Evolutionary conservation across 2,329 filamentous ascomycete species (phyloP), one percentile per base, ranked within the genome.

Genomic region (Cordyceps javanica): DNA sequence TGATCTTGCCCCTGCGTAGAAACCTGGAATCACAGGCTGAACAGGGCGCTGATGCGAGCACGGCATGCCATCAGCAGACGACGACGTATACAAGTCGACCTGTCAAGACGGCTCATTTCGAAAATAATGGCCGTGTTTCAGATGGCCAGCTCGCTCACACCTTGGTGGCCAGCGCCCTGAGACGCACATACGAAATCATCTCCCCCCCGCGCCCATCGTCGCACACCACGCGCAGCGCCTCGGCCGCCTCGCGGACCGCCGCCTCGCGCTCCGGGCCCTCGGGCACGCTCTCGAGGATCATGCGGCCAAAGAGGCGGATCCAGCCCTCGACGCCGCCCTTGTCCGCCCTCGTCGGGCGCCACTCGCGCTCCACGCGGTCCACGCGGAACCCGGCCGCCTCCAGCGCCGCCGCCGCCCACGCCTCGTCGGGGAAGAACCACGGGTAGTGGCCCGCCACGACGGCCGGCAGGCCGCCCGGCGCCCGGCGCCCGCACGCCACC

Each of bases 341-440:
- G 60, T 79, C 81, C n/a, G 77, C 75, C 23, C 71, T 74, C 26
- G 86, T 90, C 26, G 85, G 83, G 53, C 87, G 71, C 73, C 85
- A 88, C 71, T 88, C 85, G 21, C 77, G 68, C 73, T 90, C 86
- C 0, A 79, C 69, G 62, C 68, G 73, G 63, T 82, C 77, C 3
- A 85, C 70, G 57, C 68, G 65, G 70, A 76, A 80, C 25, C 77
- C 78, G 19, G 75, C 76, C 2, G 75, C 75, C 50, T 72, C 69
- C 23, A 73, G 66, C 60, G 79, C 72, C 60, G 76, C 64, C 32
- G 63, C 69, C 68, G 82, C 78, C 84, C 84, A 87, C 0, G 62
- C 67, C 64, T 85, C 83, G 61, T 86, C 83, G 0, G 87, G 85
- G 68, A 90, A 90, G 69, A 88, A 90, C 87, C 87, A 90, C 5